These are phyloP conservation scores for Serendipita sp. DNA, from an alignment of 768 basidiomycete genomes.

Conservation along the genomic window DNA sequence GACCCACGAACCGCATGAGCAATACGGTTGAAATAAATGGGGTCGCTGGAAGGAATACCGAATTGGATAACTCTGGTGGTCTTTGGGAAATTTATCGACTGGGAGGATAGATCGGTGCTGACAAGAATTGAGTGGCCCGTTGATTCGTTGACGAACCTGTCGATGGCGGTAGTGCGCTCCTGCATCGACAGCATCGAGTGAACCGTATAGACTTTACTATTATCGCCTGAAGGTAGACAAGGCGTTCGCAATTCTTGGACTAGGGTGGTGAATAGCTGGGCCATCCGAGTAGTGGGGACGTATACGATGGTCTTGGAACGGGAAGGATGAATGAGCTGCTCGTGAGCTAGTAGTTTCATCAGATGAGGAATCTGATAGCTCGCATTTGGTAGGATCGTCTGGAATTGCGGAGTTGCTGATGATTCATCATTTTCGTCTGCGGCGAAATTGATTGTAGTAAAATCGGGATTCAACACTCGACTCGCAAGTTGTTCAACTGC, in stretches of 20 bases:
- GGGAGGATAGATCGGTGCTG: slow-evolving; percentile 77
- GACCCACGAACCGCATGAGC: slow-evolving; percentile 62
- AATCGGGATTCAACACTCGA: slow-evolving; percentile 39
- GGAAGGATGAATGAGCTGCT: slow-evolving; percentile 57
- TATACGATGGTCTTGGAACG: slow-evolving; percentile 70
- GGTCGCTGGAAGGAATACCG: slow-evolving; percentile 52
- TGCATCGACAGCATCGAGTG: slow-evolving; percentile 61
- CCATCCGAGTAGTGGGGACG: slow-evolving; percentile 71
- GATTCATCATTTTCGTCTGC: slow-evolving; percentile 44
- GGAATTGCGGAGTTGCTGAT: slow-evolving; percentile 64
- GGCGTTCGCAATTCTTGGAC: slow-evolving; percentile 33
- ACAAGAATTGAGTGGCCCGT: slow-evolving; percentile 48
- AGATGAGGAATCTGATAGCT: slow-evolving; percentile 64
- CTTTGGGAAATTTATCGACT: slow-evolving; percentile 78
- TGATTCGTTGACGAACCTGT: slow-evolving; percentile 40
- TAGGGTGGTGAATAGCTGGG: slow-evolving; percentile 54
- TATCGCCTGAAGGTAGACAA: slow-evolving; percentile 33
- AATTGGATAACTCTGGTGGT: slow-evolving; percentile 86
- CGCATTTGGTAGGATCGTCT: slow-evolving; percentile 53
- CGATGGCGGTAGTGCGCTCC: slow-evolving; percentile 39
- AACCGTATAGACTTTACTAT: slow-evolving; percentile 57
- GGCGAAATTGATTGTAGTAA: slow-evolving; percentile 62
- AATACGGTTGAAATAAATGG: slow-evolving; percentile 75
- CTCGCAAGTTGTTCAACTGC: slow-evolving; percentile 58
- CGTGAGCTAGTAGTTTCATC: slow-evolving; percentile 67